A percentile compares a stretch with the other conserved stretches of the same genome.
phyloP scores from a whole-genome alignment of 2,329 filamentous ascomycete genomes.

The Colletotrichum sp. region DNA sequence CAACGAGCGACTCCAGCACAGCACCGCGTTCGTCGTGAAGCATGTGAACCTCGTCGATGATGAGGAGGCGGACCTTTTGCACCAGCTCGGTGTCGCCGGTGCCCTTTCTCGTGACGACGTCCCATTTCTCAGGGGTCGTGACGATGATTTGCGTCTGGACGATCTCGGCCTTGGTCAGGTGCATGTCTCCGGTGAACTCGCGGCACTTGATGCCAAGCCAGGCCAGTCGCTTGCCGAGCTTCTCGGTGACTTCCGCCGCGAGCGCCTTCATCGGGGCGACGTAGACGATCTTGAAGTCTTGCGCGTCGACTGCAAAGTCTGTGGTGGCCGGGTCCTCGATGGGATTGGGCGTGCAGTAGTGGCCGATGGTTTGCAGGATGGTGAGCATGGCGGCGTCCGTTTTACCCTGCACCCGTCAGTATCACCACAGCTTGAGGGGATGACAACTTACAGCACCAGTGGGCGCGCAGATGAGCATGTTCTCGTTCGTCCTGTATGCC shows the following conservation, averaged over 20 bases:
- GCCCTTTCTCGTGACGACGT: slow-evolving; percentile 95
- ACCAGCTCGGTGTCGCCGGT: slow-evolving; percentile 97
- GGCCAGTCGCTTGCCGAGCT: slow-evolving; percentile 86
- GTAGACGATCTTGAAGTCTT: slow-evolving; percentile 98
- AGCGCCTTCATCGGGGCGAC: slow-evolving; percentile 99
- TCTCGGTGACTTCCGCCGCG: slow-evolving; percentile 94
- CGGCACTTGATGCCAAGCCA: slow-evolving; percentile 94
- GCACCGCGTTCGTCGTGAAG: slow-evolving; percentile 96
- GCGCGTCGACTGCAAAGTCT: slow-evolving; percentile 81
- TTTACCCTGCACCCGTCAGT: slow-evolving; percentile 68
- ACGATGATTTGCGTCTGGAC: slow-evolving; percentile 97
- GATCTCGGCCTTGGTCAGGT: slow-evolving; percentile 95
- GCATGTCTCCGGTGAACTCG: slow-evolving; percentile 98
- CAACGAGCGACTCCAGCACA: slow-evolving; percentile 94
- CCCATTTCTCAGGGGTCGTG: slow-evolving; percentile 99
- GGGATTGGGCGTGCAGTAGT: slow-evolving; percentile 83
- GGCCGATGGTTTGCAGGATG: slow-evolving; percentile 86
- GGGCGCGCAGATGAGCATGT: slow-evolving; percentile 98
- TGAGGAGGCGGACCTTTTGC: slow-evolving; percentile 93
- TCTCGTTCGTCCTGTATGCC: slow-evolving; percentile 94
- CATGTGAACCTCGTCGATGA: slow-evolving; percentile 99
- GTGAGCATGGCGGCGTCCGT: slow-evolving; percentile 98
- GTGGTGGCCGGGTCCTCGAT: slow-evolving; percentile 73
- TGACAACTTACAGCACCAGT: slow-evolving; percentile 77
- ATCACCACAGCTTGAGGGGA: not conserved